Base-by-base conservation (phyloP, 2,329 filamentous ascomycete species). In the Aspergillus novoparasiticus region DNA sequence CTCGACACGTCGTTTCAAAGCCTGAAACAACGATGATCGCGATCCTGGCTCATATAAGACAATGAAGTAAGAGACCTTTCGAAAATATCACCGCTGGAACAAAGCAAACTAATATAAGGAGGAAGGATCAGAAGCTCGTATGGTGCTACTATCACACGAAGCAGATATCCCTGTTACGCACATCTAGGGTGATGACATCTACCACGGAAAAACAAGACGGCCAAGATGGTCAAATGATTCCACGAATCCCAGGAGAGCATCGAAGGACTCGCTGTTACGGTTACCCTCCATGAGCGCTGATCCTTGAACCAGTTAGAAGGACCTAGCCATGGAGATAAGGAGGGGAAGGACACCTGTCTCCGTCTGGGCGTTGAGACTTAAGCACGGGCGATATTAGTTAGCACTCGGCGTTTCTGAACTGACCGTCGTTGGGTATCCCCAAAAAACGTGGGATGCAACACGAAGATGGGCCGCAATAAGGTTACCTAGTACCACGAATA, bases 181-280 rank as follows among this genome's bases (percentile, higher is more conserved):
- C 10, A 41, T 5, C 30, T 39, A 30, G n/a, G 32, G 32, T 16
- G 28, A 30, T 50, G 36, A 45, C 45, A 61, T 50, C 48, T 50
- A 23, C 39, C 36, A 26, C 39, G 61, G 57, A 57, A 34, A 63
- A 63, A 63, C 23, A 41, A 55, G 51, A 55, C 34, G 51, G 51
- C 51, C 51, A 55, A 55, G 9, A 56, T 19, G 43, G 6, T 12
- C 16, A n/a, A 50, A 59, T 11, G 30, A 57, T 59, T 60, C 61
- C 61, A 63, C 57, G 61, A 63, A 63, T 63, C 46, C 21, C 28
- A 55, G 46, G 28, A 21, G 36, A 34, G 48, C 19, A 19, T 51
- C 10, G 19, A 23, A 34, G 32, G 4, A 12, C 9, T 32, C 8
- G 21, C 28, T 30, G 48, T 32, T 34, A 32, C 28, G 19, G 48